Percentiles rank a stretch among this genome's conserved stretches.
Conservation (phyloP, 2,329 filamentous ascomycete genomes). For the Aspergillus fischeri region DNA sequence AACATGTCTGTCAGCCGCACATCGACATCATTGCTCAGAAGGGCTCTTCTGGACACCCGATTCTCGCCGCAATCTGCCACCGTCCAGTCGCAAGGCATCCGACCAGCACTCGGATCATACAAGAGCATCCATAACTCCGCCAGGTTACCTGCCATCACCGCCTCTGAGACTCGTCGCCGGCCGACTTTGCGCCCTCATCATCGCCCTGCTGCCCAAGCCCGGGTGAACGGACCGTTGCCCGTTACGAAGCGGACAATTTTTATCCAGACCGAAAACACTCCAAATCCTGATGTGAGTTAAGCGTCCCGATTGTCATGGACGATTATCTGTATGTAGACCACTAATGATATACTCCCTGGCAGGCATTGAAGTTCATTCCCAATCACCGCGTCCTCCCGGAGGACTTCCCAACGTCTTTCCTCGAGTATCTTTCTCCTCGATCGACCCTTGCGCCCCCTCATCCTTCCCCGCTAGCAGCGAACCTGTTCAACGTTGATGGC, state of each 20-base stretch:
- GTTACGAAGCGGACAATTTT: constrained; percentile 71
- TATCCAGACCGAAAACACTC: constrained; percentile 93
- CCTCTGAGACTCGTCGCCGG: constrained; percentile 44
- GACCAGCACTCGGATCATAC: constrained; percentile 26
- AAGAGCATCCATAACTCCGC: constrained; percentile 43
- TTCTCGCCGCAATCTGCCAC: constrained; percentile 13
- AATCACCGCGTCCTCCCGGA: constrained; percentile 82
- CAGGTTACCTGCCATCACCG: constrained; percentile 44
- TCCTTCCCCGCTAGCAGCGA: constrained; percentile 83
- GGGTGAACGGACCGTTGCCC: constrained; percentile 37
- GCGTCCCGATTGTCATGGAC: not conserved
- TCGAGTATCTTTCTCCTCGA: constrained; percentile 88
- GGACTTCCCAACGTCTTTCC: constrained; percentile 66
- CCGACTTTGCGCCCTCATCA: constrained; percentile 43
- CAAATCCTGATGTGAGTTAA: constrained; percentile 73
- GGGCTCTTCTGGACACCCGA: constrained; percentile 23
- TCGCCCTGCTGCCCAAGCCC: constrained; percentile 33
- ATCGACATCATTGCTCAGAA: constrained; percentile 31
- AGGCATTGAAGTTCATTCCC: constrained; percentile 87
- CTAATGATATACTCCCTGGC: not conserved
- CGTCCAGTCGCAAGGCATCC: constrained; percentile 23
- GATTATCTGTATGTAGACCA: not conserved
- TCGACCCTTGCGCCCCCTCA: constrained; percentile 84
- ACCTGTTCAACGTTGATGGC: constrained; percentile 89
- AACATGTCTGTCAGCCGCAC: constrained; percentile 30